phyloP scores from a whole-genome alignment of 2,329 filamentous ascomycete genomes.

The Clonostachys chloroleuca region DNA sequence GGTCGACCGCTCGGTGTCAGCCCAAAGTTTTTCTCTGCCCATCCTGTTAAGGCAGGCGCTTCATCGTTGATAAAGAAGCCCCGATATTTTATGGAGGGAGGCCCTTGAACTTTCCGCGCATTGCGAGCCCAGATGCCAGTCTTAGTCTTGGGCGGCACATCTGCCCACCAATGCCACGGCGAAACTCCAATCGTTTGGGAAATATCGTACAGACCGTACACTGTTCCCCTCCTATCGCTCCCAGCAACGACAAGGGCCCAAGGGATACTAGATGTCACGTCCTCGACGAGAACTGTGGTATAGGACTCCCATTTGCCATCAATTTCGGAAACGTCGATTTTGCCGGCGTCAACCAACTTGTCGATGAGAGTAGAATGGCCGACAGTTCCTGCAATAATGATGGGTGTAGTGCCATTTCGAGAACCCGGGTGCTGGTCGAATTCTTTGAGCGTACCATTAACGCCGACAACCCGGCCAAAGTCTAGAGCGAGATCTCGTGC shows the following conservation, averaged over 20 bases:
- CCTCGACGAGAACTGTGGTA: conserved; percentile 50
- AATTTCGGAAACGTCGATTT: conserved; percentile 53
- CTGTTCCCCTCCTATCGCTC: conserved; percentile 60
- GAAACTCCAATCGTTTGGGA: conserved; percentile 71
- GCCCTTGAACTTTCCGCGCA: conserved; percentile 48
- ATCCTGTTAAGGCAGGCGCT: conserved; percentile 62
- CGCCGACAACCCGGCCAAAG: conserved; percentile 67
- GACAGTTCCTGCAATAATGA: conserved; percentile 66
- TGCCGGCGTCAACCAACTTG: conserved; percentile 44
- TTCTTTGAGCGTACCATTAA: conserved; percentile 31
- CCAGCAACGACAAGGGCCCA: conserved; percentile 63
- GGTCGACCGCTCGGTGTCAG: conserved; percentile 9
- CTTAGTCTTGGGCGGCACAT: conserved; percentile 49
- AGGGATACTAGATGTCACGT: conserved; percentile 50
- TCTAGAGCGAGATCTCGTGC: conserved; percentile 64
- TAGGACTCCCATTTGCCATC: conserved; percentile 68
- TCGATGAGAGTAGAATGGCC: conserved; percentile 61
- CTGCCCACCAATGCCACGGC: conserved; percentile 68
- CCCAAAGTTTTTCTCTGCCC: conserved; percentile 33
- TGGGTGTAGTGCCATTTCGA: conserved; percentile 29
- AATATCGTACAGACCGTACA: conserved; percentile 67
- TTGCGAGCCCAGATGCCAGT: conserved; percentile 51
- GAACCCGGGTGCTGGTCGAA: conserved; percentile 31
- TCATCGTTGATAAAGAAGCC: conserved; percentile 71
- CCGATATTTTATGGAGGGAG: conserved; percentile 62